Evolutionary conservation across 2,329 filamentous ascomycete genomes (phyloP).

Genomic region (Xylogone sp.): DNA sequence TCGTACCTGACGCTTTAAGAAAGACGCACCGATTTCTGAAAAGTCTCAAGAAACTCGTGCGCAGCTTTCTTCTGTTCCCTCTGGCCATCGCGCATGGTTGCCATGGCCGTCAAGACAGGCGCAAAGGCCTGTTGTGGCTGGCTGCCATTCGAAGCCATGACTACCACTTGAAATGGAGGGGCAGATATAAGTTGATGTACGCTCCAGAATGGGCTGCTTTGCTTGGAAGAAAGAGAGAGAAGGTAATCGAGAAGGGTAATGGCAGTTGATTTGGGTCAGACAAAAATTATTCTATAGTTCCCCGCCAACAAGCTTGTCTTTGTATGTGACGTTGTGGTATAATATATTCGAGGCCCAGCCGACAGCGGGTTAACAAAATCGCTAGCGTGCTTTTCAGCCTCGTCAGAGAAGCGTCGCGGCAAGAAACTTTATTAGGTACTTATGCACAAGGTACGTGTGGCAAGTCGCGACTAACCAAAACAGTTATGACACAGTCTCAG

Average conservation of each 20-base stretch:
- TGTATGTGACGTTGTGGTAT: not conserved
- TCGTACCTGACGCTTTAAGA: constrained; percentile 6
- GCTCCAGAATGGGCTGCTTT: not conserved
- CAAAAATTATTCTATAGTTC: not conserved
- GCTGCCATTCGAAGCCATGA: constrained; percentile 49
- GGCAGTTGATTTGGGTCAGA: not conserved
- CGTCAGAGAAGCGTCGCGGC: not conserved
- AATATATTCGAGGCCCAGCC: not conserved
- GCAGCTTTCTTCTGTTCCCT: constrained; percentile 82
- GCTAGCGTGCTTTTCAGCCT: not conserved
- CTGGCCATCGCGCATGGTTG: constrained; percentile 85
- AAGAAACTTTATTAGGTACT: no score
- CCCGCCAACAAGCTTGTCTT: not conserved
- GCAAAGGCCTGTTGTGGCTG: constrained; percentile 68
- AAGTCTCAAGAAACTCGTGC: constrained; percentile 86
- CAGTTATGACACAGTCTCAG: no score
- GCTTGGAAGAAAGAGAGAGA: not conserved
- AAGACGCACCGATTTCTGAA: constrained; percentile 95
- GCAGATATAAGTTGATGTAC: constrained; percentile 8
- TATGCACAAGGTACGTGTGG: no score
- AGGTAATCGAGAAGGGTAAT: not conserved
- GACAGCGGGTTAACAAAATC: not conserved
- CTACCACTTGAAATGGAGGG: constrained; percentile 26
- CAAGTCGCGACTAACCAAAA: no score
- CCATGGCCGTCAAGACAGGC: constrained; percentile 83